Conservation (phyloP, 176 grass and related monocot species). For the Thalia dealbata region DNA sequence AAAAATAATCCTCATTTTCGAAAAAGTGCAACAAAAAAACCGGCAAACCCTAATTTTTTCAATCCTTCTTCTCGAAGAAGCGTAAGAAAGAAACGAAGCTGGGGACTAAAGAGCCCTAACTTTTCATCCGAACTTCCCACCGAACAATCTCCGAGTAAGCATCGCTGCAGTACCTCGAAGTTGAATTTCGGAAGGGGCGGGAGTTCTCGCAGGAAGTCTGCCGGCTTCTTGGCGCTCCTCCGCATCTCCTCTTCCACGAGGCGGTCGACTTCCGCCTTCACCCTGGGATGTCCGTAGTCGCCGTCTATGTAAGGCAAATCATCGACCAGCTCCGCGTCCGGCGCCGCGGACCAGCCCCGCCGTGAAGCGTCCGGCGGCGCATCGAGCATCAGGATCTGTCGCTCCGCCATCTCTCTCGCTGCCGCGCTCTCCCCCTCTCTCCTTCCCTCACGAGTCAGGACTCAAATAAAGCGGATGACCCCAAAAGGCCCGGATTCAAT, state of each 20-base stretch:
- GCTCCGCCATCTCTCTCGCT: conserved; percentile 32
- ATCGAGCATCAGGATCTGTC: conserved; percentile 85
- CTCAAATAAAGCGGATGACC: too few species aligned
- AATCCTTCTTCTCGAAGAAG: not conserved
- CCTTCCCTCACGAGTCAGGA: not conserved
- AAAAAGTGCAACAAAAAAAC: not conserved
- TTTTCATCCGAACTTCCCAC: not conserved
- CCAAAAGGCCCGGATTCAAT: too few species aligned
- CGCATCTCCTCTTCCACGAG: conserved; percentile 95
- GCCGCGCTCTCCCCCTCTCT: not conserved
- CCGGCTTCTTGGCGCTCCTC: conserved; percentile 56
- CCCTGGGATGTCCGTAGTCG: conserved; percentile 74
- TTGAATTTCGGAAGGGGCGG: conserved; percentile 47
- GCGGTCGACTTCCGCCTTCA: conserved; percentile 74
- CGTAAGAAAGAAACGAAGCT: not conserved
- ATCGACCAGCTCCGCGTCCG: conserved; percentile 70
- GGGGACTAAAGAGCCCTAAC: not conserved
- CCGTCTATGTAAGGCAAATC: conserved; percentile 96
- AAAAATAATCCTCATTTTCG: not conserved
- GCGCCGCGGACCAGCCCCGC: conserved; percentile 25
- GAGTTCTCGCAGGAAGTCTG: conserved; percentile 85
- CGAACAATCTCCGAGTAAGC: not conserved
- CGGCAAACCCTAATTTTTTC: too few species aligned
- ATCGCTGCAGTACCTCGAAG: conserved; percentile 40
- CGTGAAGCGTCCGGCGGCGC: conserved; percentile 42